Conservation (phyloP, 2,329 filamentous ascomycete genomes). For the Sclerotinia borealis region DNA sequence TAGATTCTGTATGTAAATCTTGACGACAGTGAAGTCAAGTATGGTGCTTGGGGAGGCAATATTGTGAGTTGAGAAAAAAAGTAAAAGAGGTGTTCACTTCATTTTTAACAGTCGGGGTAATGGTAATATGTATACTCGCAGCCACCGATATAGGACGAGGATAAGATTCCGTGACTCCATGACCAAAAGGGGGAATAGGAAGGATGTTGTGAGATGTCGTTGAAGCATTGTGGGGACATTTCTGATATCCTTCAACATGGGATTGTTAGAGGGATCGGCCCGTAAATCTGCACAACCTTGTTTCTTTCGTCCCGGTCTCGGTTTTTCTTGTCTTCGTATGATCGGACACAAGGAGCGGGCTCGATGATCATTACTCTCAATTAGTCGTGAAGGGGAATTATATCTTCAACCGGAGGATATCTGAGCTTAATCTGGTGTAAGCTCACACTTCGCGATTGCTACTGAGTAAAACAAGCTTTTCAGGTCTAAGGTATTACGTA, state of each 20-base stretch:
- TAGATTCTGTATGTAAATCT: background rate
- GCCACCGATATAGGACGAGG: slow-evolving; percentile 1
- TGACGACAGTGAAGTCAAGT: background rate
- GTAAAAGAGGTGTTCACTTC: background rate
- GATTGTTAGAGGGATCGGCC: background rate
- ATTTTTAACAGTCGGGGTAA: slow-evolving; percentile 1
- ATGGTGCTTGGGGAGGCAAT: background rate
- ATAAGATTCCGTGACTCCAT: slow-evolving; percentile 7
- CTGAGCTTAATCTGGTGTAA: background rate
- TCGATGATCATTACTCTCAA: background rate
- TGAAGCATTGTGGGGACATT: background rate
- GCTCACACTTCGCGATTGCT: background rate
- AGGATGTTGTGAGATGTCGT: background rate
- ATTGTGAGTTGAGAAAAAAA: background rate
- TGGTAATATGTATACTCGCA: slow-evolving; percentile 2
- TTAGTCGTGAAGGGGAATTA: background rate
- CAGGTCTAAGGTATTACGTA: background rate
- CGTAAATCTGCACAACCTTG: background rate
- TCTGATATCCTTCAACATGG: background rate
- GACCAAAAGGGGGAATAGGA: slow-evolving; percentile 5
- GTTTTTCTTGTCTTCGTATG: background rate
- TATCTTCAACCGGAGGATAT: background rate
- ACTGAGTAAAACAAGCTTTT: background rate
- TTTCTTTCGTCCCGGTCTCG: background rate
- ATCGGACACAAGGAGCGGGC: background rate